Conservation (phyloP, 2,329 filamentous ascomycete species). For the Colletotrichum lentis region DNA sequence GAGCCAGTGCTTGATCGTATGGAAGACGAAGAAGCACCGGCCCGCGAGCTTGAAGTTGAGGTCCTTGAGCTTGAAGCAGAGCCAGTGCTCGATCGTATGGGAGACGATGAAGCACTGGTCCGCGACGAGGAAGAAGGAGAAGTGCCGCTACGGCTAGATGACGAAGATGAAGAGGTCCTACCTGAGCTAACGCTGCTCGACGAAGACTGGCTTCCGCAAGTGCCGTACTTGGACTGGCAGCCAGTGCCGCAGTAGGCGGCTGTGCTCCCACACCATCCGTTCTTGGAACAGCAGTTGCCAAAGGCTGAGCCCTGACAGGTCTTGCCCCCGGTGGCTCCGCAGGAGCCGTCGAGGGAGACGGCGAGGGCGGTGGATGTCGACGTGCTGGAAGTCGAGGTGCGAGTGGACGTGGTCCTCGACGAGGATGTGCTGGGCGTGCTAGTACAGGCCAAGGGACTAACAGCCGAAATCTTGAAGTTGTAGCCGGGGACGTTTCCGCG, state of each 20-base stretch:
- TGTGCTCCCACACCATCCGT: constrained; percentile 50
- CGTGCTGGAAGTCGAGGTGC: constrained; percentile 11
- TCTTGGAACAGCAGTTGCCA: constrained; percentile 52
- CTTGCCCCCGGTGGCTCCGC: constrained; percentile 44
- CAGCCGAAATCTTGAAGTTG: constrained; percentile 38
- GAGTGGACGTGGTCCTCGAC: constrained; percentile 26
- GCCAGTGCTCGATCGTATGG: not conserved
- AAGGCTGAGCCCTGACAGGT: constrained; percentile 49
- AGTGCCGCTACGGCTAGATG: not conserved
- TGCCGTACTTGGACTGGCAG: constrained; percentile 38
- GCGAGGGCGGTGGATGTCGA: constrained; percentile 39
- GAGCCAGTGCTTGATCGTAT: constrained; percentile 3
- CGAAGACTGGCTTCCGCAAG: constrained; percentile 26
- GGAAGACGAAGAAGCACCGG: not conserved
- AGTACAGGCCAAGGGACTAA: constrained; percentile 21
- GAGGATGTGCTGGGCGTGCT: constrained; percentile 32
- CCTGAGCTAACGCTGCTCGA: not conserved
- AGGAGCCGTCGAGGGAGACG: constrained; percentile 47
- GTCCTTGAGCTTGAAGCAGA: not conserved
- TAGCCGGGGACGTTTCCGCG: constrained; percentile 43
- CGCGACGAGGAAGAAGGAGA: not conserved
- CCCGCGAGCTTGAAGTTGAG: not conserved
- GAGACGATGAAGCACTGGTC: not conserved
- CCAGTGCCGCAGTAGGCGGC: constrained; percentile 37
- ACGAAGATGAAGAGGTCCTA: constrained; percentile 15